Evolutionary conservation across 2,329 filamentous ascomycete species (phyloP).

Genomic region (Colletotrichum paranaense): DNA sequence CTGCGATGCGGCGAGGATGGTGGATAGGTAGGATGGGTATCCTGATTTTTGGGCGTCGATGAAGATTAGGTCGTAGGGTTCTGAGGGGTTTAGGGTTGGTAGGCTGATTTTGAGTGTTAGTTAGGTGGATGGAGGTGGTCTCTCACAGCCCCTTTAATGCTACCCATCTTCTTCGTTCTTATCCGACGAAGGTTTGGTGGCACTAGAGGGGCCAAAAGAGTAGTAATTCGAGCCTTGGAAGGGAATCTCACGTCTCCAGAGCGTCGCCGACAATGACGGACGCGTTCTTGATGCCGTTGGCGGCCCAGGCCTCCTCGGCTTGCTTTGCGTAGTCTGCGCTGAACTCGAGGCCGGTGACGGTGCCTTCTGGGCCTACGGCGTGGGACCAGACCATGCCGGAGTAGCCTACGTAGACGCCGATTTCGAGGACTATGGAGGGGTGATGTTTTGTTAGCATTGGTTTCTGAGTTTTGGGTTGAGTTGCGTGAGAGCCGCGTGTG

Average conservation of each 20-base stretch:
- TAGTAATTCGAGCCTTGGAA: not conserved
- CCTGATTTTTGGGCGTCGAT: conserved; percentile 65
- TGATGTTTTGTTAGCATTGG: not conserved
- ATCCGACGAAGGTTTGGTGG: not conserved
- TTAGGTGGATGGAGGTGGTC: not conserved
- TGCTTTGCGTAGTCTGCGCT: conserved; percentile 54
- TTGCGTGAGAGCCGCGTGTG: not conserved
- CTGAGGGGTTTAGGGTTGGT: conserved; percentile 44
- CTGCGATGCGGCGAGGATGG: conserved; percentile 56
- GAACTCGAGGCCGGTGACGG: conserved; percentile 59
- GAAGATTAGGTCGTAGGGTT: conserved; percentile 65
- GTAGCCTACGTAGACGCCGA: conserved; percentile 62
- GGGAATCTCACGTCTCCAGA: conserved; percentile 53
- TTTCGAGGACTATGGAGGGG: conserved; percentile 53
- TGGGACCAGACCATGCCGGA: conserved; percentile 61
- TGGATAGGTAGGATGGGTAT: conserved; percentile 60
- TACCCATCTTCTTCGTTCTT: not conserved
- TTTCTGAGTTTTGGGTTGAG: not conserved
- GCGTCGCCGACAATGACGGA: conserved; percentile 61
- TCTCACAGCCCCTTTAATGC: not conserved
- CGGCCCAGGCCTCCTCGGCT: conserved; percentile 51
- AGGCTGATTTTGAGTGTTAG: conserved; percentile 41
- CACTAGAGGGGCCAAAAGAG: not conserved
- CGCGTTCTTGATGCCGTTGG: conserved; percentile 55
- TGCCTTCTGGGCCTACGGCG: conserved; percentile 54